Evolutionary conservation across 371 early-diverging fungal genomes (phyloP), one percentile per base, ranked within the genome.

Genomic region (Blakeslea trispora): DNA sequence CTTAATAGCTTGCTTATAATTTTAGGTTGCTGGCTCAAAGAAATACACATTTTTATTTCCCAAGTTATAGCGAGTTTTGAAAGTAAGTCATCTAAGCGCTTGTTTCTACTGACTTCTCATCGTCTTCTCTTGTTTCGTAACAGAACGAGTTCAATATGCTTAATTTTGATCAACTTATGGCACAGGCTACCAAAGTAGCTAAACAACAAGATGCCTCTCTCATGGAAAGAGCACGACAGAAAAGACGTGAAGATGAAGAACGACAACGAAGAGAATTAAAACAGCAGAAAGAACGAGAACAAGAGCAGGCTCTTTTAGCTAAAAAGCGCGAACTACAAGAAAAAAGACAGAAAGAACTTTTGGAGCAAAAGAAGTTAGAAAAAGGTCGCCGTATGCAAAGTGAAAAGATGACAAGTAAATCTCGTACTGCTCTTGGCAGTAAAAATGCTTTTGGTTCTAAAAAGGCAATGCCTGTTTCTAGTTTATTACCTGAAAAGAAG

Each of bases 81-180:
- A 37, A 6, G 37, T 37, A 37, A 14, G 37, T 37, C 3, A 7
- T 28, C 7, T 28, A 28, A n/a, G n/a, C n/a, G n/a, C n/a, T n/a
- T 7, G 5, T 28, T 28, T 28, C 7, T 3, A 28, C 28, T 28
- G 7, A 28, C 28, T 28, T 28, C 28, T 28, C 28, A 28, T 28
- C 28, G 5, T 28, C 37, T 37, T 37, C 7, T 37, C 14, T 37
- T 13, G 7, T 37, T 37, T 14, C 14, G 10, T 10, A 6, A 32
- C 46, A 64, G 64, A 46, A 55, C 41, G 55, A 58, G 22, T 54
- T 59, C 28, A 49, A 34, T 45, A 53, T 45, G 34, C 50, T 66
- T 21, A 50, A 49, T 31, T 72, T 72, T 60, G 62, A 72, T 15
- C 58, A 70, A 47, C 49, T 74, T 31, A 74, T 74, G 74, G 69